A percentile compares a stretch with the other conserved stretches of the same genome.
Evolutionary conservation across 2,329 filamentous ascomycete species (phyloP).

Genomic region (Eutypa lata): DNA sequence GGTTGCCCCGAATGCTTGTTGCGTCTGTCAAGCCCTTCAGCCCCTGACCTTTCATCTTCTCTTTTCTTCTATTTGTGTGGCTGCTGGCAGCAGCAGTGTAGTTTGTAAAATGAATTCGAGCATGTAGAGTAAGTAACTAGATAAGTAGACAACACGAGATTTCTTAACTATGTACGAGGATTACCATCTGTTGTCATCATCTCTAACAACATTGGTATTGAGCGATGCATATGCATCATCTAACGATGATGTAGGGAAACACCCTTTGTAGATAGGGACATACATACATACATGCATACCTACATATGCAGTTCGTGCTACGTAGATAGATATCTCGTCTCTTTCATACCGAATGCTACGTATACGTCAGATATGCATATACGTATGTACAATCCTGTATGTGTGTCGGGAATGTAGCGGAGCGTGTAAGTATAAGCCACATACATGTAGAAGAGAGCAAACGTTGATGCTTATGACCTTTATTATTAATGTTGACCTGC

Average conservation of each 20-base stretch:
- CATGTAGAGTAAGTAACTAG: too few relatives aligned
- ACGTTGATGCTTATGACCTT: not conserved
- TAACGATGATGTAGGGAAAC: not conserved
- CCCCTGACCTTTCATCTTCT: not conserved
- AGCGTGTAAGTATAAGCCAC: not conserved
- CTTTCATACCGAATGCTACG: too few relatives aligned
- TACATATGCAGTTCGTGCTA: constrained; percentile 1
- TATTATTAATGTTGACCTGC: not conserved
- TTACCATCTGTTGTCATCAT: too few relatives aligned
- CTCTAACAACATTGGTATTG: too few relatives aligned
- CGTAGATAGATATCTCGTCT: too few relatives aligned
- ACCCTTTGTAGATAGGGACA: not conserved
- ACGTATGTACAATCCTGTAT: too few relatives aligned
- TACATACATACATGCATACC: not conserved
- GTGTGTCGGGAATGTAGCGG: too few relatives aligned
- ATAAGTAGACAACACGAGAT: too few relatives aligned
- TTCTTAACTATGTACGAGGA: too few relatives aligned
- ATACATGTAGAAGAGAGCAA: not conserved
- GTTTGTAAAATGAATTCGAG: too few relatives aligned
- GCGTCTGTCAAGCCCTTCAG: not conserved
- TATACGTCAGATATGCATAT: too few relatives aligned
- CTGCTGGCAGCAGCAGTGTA: not conserved
- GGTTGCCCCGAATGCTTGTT: not conserved
- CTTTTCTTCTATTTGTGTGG: not conserved
- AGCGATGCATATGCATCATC: too few relatives aligned